These are phyloP conservation scores for Oxyria digyna DNA, from an alignment of 148 eudicot species.

Conservation along the genomic window DNA sequence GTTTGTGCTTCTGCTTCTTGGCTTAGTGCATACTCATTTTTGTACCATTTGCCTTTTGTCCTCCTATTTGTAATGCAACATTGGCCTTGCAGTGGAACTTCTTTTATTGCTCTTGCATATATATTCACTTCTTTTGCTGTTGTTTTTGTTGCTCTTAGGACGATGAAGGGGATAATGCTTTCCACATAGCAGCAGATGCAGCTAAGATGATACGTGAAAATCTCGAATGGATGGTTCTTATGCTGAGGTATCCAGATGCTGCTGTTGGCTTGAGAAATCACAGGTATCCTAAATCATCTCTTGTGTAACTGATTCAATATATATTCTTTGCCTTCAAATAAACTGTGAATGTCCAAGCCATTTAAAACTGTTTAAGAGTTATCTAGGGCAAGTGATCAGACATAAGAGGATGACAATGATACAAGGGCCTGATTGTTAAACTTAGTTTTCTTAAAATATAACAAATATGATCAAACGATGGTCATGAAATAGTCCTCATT, in stretches of 20 bases:
- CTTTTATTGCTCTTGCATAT: neutral
- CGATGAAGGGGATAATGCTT: constrained; percentile 99
- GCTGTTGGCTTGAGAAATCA: constrained; percentile 79
- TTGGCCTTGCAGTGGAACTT: neutral
- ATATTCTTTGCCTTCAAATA: neutral
- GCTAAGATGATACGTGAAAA: constrained; percentile 99
- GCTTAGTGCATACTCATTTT: neutral
- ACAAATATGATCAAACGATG: neutral
- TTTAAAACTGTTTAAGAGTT: neutral
- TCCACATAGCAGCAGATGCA: constrained; percentile 96
- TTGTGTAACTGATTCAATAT: neutral
- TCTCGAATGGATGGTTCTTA: constrained; percentile 76
- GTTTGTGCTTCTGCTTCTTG: constrained; percentile 20
- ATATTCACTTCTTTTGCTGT: neutral
- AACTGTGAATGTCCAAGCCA: neutral
- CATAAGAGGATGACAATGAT: neutral
- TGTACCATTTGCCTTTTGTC: neutral
- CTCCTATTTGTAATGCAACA: neutral
- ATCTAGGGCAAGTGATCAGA: neutral
- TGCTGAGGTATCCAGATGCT: constrained; percentile 86
- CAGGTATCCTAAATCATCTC: constrained; percentile 25
- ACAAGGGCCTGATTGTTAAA: neutral
- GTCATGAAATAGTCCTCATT: neutral
- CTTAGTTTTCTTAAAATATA: neutral
- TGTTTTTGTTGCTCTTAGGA: constrained; percentile 36